Base-by-base conservation (phyloP, 2,329 filamentous ascomycete species). In the Cryphonectria naterciae region DNA sequence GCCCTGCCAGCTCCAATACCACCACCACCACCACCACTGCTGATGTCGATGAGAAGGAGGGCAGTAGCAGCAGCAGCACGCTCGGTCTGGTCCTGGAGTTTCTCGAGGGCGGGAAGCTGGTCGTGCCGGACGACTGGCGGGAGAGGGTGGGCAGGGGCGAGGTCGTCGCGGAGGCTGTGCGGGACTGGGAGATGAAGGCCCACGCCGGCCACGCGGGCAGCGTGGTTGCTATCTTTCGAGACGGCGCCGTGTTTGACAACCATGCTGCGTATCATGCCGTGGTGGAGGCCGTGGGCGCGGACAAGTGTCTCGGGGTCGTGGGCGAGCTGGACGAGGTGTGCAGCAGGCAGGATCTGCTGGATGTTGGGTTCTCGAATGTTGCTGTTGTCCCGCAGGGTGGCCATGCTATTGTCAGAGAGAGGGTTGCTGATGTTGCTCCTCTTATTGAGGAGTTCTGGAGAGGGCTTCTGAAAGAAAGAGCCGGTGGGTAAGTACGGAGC, bases 91-190 rank as follows among this genome's bases (percentile, higher is more conserved):
- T 85, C 0, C 5, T 85, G 0, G 69, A 79, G 0, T 81, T 78
- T 0, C 78, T 87, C 0, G 84, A 86, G 67, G 85, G 83, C 0
- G 83, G 82, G 0, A 73, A 79, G 1, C 73, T 85, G 5, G 72
- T 80, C 1, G 82, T 85, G 0, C 83, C 82, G 0, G 58, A 39
- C 0, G 83, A 84, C 63, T 87, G 85, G 85, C 74, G 80, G 72
- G 78, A 84, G 60, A 79, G 80, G 25, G 80, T 85, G 5, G 70
- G 35, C 0, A 74, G 72, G 0, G 83, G 84, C 0, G 81, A 85
- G 56, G 76, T 87, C 0, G 85, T 87, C 0, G 82, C 84, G 0
- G 79, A 84, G 70, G 84, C 84, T 0, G 74, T 88, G 1, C 76
- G 79, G n/a, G 80, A 81, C 0, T 88, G 86, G 86, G 79, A 87